Conservation (phyloP, 2,329 filamentous ascomycete genomes). For the Cytospora schulzeri region DNA sequence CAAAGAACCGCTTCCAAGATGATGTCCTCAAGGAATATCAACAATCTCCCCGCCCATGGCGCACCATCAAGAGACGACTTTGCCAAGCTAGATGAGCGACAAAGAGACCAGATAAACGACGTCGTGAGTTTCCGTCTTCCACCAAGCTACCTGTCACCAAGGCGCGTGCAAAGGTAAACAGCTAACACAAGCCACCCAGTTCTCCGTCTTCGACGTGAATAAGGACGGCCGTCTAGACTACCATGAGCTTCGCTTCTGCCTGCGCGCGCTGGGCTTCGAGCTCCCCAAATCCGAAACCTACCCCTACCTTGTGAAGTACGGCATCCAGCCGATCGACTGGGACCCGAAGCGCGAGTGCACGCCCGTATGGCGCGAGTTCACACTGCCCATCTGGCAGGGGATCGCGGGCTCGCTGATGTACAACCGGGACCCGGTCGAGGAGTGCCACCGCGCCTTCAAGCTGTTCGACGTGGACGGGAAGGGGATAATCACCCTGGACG, state of each 20-base stretch:
- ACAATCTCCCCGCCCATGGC: slow-evolving; percentile 24
- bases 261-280: slow-evolving; percentile 94
- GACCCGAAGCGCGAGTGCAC: slow-evolving; percentile 54
- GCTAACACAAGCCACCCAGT: slow-evolving; percentile 53
- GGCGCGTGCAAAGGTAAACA: background rate
- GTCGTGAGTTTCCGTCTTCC: slow-evolving; percentile 62
- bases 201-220: slow-evolving; percentile 94
- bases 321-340: slow-evolving; percentile 68
- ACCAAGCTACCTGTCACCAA: background rate
- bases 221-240: slow-evolving; percentile 94
- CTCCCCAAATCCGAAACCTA: slow-evolving; percentile 85
- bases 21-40: slow-evolving; percentile 28
- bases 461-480: slow-evolving; percentile 94
- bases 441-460: slow-evolving; percentile 87
- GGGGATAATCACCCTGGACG: slow-evolving; percentile 85
- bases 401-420: slow-evolving; percentile 81
- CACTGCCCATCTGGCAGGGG: slow-evolving; percentile 70
- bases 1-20: slow-evolving; percentile 21
- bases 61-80: slow-evolving; percentile 40
- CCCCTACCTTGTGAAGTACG: slow-evolving; percentile 77
- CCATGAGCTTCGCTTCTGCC: slow-evolving; percentile 95
- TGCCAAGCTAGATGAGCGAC: slow-evolving; percentile 73
- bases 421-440: slow-evolving; percentile 82
- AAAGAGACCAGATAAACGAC: slow-evolving; percentile 90
- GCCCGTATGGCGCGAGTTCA: slow-evolving; percentile 71